These are phyloP conservation scores for Kregervanrija pseudodelftensis DNA, from an alignment of 805 yeast genomes.

Conservation along the genomic window DNA sequence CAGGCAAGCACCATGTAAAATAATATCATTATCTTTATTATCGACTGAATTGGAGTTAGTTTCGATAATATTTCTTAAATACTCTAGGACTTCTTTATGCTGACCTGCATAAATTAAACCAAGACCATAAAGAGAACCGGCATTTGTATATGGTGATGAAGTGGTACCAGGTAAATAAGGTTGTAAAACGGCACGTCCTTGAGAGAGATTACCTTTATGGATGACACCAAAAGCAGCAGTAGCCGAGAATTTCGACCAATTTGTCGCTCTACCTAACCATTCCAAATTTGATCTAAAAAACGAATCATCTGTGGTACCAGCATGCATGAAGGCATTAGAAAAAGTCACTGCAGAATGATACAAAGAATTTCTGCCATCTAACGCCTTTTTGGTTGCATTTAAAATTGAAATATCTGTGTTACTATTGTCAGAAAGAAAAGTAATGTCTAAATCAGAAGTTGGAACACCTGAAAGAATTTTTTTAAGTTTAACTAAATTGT, in stretches of 20 bases:
- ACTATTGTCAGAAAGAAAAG: constrained; percentile 80
- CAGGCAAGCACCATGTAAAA: constrained; percentile 90
- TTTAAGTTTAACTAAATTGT: constrained; percentile 33
- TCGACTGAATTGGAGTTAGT: constrained; percentile 40
- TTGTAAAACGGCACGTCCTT: constrained; percentile 77
- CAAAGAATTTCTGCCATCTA: constrained; percentile 89
- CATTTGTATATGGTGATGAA: constrained; percentile 83
- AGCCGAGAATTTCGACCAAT: constrained; percentile 97
- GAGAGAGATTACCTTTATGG: constrained; percentile 89
- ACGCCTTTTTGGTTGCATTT: constrained; percentile 67
- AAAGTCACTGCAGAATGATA: constrained; percentile 95
- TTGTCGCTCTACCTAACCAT: constrained; percentile 96
- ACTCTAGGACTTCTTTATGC: constrained; percentile 79
- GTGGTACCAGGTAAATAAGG: constrained; percentile 85
- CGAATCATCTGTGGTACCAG: constrained; percentile 93
- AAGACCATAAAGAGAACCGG: constrained; percentile 89
- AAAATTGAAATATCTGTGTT: constrained; percentile 79
- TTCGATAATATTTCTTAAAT: constrained; percentile 63
- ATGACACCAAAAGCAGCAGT: constrained; percentile 97
- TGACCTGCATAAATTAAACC: constrained; percentile 96
- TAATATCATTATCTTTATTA: constrained; percentile 62
- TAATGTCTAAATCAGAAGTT: constrained; percentile 84
- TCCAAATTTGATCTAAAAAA: constrained; percentile 86
- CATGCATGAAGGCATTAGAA: constrained; percentile 89
- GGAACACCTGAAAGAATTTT: constrained; percentile 85